Conservation (phyloP, 352 stramenopile genomes). For the Phytophthora pisi region DNA sequence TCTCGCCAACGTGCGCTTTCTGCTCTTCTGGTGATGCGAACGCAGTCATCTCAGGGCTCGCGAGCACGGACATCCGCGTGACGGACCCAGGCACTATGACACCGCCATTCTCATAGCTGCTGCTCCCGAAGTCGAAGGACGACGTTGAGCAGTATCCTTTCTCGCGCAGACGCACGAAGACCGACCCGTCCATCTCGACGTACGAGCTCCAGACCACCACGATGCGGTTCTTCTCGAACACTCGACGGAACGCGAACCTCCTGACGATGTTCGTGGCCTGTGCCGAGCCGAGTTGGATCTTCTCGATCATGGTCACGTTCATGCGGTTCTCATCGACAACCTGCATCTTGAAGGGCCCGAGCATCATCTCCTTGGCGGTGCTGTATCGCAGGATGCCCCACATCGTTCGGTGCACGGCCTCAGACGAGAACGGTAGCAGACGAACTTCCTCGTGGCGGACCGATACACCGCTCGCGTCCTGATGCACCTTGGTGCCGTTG, state of each 20-base stretch:
- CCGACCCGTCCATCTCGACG: conserved; percentile 39
- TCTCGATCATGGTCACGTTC: conserved; percentile 43
- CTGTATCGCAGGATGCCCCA: conserved; percentile 35
- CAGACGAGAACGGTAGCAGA: conserved; percentile 36
- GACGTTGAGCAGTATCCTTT: conserved; percentile 35
- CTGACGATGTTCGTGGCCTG: conserved; percentile 25
- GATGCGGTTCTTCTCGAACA: conserved; percentile 26
- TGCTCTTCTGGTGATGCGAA: conserved; percentile 14
- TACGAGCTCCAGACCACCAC: conserved; percentile 39
- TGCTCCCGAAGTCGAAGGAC: conserved; percentile 12
- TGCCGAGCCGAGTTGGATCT: conserved; percentile 24
- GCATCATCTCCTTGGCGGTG: conserved; percentile 35
- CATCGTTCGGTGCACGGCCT: conserved; percentile 33
- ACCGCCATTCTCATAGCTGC: not conserved
- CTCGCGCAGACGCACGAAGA: conserved; percentile 47
- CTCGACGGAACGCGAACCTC: conserved; percentile 32
- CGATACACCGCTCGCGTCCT: conserved; percentile 22
- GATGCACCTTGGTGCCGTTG: conserved; percentile 29
- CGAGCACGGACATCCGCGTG: conserved; percentile 22
- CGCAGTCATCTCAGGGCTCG: conserved; percentile 33
- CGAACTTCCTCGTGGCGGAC: conserved; percentile 34
- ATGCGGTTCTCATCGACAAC: conserved; percentile 36
- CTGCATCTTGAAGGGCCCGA: conserved; percentile 27
- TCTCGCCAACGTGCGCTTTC: conserved; percentile 44
- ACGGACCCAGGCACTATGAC: conserved; percentile 20